A percentile compares a stretch with the other conserved stretches of the same genome.
phyloP scores from a whole-genome alignment of 805 yeast genomes.

The Blastobotrys chiropterorum region DNA sequence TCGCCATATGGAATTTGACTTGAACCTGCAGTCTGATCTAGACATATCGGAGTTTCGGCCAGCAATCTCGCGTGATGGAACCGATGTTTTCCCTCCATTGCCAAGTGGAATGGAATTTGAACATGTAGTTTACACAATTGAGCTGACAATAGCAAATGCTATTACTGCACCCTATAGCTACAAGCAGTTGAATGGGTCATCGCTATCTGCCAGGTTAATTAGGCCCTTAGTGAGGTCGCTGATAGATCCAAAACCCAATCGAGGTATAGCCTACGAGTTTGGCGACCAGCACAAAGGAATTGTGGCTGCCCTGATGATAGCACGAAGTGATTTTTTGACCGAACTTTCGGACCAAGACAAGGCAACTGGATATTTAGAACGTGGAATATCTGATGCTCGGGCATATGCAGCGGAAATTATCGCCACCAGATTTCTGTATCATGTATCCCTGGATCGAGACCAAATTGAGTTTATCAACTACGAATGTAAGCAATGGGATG shows the following conservation, averaged over 20 bases:
- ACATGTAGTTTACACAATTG: constrained; percentile 22
- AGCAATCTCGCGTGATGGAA: not conserved
- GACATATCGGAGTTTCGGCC: not conserved
- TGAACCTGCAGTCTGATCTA: not conserved
- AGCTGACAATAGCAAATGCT: constrained; percentile 20
- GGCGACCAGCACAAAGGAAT: constrained; percentile 25
- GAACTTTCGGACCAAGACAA: constrained; percentile 20
- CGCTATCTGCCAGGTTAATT: constrained; percentile 20
- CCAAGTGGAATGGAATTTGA: constrained; percentile 20
- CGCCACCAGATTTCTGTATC: constrained; percentile 24
- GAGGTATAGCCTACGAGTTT: not conserved
- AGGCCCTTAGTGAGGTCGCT: constrained; percentile 21
- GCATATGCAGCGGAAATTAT: constrained; percentile 28
- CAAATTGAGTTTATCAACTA: constrained; percentile 16
- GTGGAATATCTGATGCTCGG: constrained; percentile 25
- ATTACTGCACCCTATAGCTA: constrained; percentile 27
- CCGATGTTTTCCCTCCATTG: constrained; percentile 18
- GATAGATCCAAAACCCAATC: constrained; percentile 5
- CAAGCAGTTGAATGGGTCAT: constrained; percentile 23
- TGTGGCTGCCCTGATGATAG: constrained; percentile 27
- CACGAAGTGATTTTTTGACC: constrained; percentile 23
- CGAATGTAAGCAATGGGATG: constrained; percentile 5
- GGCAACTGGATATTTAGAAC: constrained; percentile 12
- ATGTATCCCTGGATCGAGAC: constrained; percentile 20
- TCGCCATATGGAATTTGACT: not conserved